phyloP scores from a whole-genome alignment of 345 rosid genomes.

The Balakata baccata region DNA sequence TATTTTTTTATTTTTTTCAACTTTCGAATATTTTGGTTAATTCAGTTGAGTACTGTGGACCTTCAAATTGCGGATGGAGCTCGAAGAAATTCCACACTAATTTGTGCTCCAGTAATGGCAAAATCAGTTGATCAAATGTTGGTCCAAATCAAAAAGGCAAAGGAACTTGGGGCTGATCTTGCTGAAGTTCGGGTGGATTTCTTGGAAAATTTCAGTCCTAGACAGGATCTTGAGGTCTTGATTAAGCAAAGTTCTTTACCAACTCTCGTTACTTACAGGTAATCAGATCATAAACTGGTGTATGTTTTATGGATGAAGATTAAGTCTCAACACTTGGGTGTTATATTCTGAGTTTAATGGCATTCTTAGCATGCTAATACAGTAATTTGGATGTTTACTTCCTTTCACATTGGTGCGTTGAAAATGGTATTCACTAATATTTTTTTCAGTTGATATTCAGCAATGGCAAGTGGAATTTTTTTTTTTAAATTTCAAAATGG shows the following conservation, averaged over 20 bases:
- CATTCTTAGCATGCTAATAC: background rate
- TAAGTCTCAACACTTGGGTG: background rate
- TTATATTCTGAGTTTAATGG: background rate
- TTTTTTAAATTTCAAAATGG: background rate
- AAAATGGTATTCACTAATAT: background rate
- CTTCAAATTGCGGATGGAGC: conserved; percentile 32
- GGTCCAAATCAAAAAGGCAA: conserved; percentile 41
- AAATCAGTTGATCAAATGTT: conserved; percentile 54
- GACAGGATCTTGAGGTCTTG: conserved; percentile 45
- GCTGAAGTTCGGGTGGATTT: conserved; percentile 55
- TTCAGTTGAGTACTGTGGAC: conserved; percentile 41
- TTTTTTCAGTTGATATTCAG: background rate
- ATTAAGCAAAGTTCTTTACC: conserved; percentile 54
- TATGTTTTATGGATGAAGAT: background rate
- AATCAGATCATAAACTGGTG: conserved; percentile 5
- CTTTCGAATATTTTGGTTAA: background rate
- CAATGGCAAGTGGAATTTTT: background rate
- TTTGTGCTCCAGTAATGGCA: conserved; percentile 54
- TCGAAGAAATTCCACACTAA: conserved; percentile 42
- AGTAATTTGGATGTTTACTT: background rate
- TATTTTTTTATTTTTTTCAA: too few species aligned
- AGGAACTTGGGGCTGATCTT: conserved; percentile 53
- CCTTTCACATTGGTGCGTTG: background rate
- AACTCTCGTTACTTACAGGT: conserved; percentile 57
- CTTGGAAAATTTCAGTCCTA: conserved; percentile 48